Conservation (phyloP, 2,329 filamentous ascomycete genomes). For the Beauveria pseudobassiana region DNA sequence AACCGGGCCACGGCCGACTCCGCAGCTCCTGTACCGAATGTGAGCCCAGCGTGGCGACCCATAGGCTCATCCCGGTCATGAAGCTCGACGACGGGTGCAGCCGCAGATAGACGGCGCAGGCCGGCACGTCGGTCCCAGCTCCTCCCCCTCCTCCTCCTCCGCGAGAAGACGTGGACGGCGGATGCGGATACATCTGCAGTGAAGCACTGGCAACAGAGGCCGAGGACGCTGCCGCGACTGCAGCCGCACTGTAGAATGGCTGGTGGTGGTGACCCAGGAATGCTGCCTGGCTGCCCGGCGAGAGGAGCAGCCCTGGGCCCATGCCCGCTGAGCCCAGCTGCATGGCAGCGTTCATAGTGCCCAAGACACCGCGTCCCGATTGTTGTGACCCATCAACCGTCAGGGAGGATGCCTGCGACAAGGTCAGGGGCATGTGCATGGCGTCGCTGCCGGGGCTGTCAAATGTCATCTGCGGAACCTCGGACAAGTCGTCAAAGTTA, state of each 20-base stretch:
- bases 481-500: constrained; percentile 20
- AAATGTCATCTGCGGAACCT: constrained; percentile 20
- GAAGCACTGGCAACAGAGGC: background rate
- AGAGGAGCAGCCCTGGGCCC: constrained; percentile 31
- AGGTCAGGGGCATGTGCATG: constrained; percentile 17
- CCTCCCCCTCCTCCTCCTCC: background rate
- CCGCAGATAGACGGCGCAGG: constrained; percentile 60
- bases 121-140: background rate
- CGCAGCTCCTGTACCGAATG: constrained; percentile 55
- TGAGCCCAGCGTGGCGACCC: constrained; percentile 56
- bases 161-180: constrained; percentile 16
- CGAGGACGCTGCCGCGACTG: background rate
- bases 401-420: constrained; percentile 18
- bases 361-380: constrained; percentile 17
- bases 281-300: constrained; percentile 26
- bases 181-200: constrained; percentile 9
- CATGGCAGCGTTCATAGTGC: constrained; percentile 18
- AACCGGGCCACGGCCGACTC: constrained; percentile 54
- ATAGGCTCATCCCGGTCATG: constrained; percentile 44
- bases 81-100: constrained; percentile 57
- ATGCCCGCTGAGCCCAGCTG: constrained; percentile 27
- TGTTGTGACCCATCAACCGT: constrained; percentile 17
- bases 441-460: constrained; percentile 14
- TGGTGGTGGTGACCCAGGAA: constrained; percentile 28
- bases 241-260: constrained; percentile 18